Evolutionary conservation across 371 early-diverging fungal genomes (phyloP), one percentile per base, ranked within the genome.

Genomic region (Dichotomocladium elegans): DNA sequence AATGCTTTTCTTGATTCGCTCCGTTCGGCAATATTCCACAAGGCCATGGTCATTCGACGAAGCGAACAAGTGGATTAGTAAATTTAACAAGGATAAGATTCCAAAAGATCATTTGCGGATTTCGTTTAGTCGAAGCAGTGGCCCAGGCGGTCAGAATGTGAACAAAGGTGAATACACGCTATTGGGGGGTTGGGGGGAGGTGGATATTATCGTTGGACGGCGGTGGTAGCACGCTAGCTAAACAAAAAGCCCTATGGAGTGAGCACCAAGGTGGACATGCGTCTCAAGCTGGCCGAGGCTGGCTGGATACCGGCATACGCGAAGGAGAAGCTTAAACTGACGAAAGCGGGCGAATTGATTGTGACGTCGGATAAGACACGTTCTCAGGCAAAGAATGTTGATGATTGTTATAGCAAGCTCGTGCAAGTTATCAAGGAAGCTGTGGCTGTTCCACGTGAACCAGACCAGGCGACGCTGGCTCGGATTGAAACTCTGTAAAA

Each of bases 111-210:
- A 70, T 22, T 35, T 72, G 9, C 41, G 56, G 9, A 47, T 68
- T 19, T 24, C 51, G 0, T 72, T 72, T 37, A 72, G 70, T 47
- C 52, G 71, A 21, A 76, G 77, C 30, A 83, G 90, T 63, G 93
- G 92, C 1, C 91, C 94, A 6, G 94, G 94, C 26, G 93, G 94
- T 22, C 94, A 94, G 59, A 94, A 94, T 62, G 95, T 95, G 33
- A 95, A 94, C 79, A 93, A 93, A 80, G 83, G 88, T 64, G 55
- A n/a, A n/a, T n/a, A n/a, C n/a, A n/a, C n/a, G n/a, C n/a, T n/a
- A n/a, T n/a, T n/a, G n/a, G n/a, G n/a, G n/a, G n/a, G n/a, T n/a
- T n/a, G n/a, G n/a, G n/a, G n/a, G n/a, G n/a, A n/a, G n/a, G n/a
- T n/a, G n/a, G n/a, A n/a, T n/a, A n/a, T n/a, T n/a, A n/a, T n/a